These are phyloP conservation scores for Clathrospora elynae DNA, from an alignment of 2,329 filamentous ascomycete species.

Conservation along the genomic window DNA sequence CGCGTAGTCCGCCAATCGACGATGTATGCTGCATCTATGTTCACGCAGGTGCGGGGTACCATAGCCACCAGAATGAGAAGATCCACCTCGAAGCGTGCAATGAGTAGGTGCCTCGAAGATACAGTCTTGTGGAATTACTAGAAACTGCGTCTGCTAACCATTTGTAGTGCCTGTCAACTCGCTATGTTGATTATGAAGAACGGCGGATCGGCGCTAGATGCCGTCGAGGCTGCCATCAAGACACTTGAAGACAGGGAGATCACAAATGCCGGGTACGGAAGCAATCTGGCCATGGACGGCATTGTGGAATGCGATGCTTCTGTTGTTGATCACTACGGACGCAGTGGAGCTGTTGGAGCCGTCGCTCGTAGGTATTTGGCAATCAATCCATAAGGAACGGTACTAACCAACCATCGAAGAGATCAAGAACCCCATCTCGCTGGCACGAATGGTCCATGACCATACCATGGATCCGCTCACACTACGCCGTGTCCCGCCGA, in stretches of 20 bases:
- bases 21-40: slow-evolving; percentile 82
- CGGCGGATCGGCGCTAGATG: slow-evolving; percentile 82
- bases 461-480: slow-evolving; percentile 76
- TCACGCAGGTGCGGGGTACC: slow-evolving; percentile 93
- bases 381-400: slow-evolving; percentile 8
- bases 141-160: slow-evolving; percentile 1
- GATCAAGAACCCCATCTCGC: slow-evolving; percentile 87
- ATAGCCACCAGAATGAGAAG: slow-evolving; percentile 83
- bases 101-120: slow-evolving; percentile 65
- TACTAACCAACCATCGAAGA: slow-evolving; percentile 57
- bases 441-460: slow-evolving; percentile 83
- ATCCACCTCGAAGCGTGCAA: slow-evolving; percentile 85
- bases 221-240: slow-evolving; percentile 86
- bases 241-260: slow-evolving; percentile 92
- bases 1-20: slow-evolving; percentile 46
- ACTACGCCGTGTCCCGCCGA: slow-evolving; percentile 86
- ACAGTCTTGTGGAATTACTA: neutral
- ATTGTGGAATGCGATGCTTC: slow-evolving; percentile 94
- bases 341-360: slow-evolving; percentile 91
- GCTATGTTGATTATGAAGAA: slow-evolving; percentile 80
- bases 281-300: slow-evolving; percentile 89
- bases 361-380: slow-evolving; percentile 71
- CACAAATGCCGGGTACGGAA: slow-evolving; percentile 95
- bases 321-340: slow-evolving; percentile 85
- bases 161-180: slow-evolving; percentile 73